A percentile compares a stretch with the other conserved stretches of the same genome.
Conservation (phyloP, 2,329 filamentous ascomycete genomes). For the Neopestalotiopsis sp. region DNA sequence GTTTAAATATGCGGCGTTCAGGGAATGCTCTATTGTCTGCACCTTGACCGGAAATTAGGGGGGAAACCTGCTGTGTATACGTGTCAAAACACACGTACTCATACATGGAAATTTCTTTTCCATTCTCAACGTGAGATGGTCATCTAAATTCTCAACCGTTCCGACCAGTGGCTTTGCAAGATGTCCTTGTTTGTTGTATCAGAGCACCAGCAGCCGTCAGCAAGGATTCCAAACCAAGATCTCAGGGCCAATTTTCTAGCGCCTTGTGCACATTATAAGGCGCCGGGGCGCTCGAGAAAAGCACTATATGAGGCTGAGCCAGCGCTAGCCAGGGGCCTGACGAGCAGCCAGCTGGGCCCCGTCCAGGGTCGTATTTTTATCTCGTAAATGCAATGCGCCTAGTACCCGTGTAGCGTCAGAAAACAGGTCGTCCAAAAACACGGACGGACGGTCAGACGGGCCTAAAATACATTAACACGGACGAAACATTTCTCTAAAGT, state of each 20-base stretch:
- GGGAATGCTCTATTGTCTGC: no score
- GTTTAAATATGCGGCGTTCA: not conserved
- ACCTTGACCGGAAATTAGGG: no score
- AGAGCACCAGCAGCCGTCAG: no score
- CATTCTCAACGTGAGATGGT: no score
- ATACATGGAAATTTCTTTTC: no score
- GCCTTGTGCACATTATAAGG: not conserved
- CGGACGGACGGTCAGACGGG: not conserved
- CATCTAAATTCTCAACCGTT: no score
- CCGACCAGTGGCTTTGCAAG: no score
- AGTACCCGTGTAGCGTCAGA: not conserved
- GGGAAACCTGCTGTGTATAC: no score
- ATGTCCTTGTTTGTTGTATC: no score
- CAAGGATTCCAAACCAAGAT: no score
- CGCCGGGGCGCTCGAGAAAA: not conserved
- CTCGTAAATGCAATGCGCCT: not conserved
- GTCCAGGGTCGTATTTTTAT: not conserved
- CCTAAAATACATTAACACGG: not conserved
- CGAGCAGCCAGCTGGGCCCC: not conserved
- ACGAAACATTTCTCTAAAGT: not conserved
- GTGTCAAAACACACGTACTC: no score
- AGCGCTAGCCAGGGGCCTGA: not conserved
- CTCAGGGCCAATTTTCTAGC: not conserved
- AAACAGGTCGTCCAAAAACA: not conserved
- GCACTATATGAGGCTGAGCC: slow-evolving; percentile 11